Percentiles rank a stretch among this genome's conserved stretches.
Evolutionary conservation across 2,329 filamentous ascomycete species (phyloP).

Genomic region (Epichloe gansuensis): DNA sequence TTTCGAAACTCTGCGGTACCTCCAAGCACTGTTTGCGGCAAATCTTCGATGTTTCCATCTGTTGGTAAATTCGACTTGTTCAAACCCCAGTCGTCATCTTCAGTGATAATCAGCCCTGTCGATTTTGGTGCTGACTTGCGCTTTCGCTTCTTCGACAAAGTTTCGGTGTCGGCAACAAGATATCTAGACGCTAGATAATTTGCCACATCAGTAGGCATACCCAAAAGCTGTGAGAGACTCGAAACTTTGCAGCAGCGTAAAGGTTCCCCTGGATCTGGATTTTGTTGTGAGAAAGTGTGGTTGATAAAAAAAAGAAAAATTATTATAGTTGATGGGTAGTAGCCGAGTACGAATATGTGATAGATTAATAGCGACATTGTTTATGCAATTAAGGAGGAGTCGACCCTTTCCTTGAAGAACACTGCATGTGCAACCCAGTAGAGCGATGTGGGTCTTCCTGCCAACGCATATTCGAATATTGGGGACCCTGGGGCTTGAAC

Average conservation of each 20-base stretch:
- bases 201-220: constrained; percentile 51
- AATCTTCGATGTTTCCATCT: constrained; percentile 29
- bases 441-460: constrained; percentile 7
- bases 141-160: constrained; percentile 47
- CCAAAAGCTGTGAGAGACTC: neutral
- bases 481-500: neutral
- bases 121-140: constrained; percentile 33
- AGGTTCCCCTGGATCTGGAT: neutral
- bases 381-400: neutral
- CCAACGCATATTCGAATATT: neutral
- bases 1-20: constrained; percentile 53
- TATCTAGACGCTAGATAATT: constrained; percentile 89
- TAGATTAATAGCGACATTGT: no score
- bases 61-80: constrained; percentile 14
- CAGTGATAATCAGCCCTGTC: constrained; percentile 47
- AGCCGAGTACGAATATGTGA: no score
- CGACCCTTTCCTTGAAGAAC: no score
- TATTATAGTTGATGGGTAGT: no score
- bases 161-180: constrained; percentile 48
- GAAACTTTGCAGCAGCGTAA: no score
- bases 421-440: constrained; percentile 5
- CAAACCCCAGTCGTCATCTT: constrained; percentile 49
- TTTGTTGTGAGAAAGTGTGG: neutral
- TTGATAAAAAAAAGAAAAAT: no score
- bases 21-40: constrained; percentile 36